Conservation (phyloP, 169 alveolate genomes). For the Hepatocystis sp. region DNA sequence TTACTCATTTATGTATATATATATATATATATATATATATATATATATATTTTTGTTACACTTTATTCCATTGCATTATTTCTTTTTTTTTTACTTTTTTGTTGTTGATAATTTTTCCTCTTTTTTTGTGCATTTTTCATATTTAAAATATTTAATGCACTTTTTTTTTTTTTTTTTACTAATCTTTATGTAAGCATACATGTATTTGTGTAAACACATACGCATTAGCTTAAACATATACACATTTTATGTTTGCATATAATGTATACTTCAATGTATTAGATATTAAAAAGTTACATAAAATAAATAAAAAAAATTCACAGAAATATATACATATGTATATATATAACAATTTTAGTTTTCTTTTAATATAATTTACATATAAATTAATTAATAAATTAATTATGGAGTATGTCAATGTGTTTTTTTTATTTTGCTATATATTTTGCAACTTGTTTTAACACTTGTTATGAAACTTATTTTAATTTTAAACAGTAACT, state of each 20-base stretch:
- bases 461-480: no score
- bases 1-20: slow-evolving; percentile 2
- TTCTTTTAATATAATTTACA: slow-evolving; percentile 23
- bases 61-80: not conserved
- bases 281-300: no score
- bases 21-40: not conserved
- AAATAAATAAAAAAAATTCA: slow-evolving; percentile 11
- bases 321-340: slow-evolving; percentile 1
- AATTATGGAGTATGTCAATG: slow-evolving; percentile 1
- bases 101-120: not conserved
- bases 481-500: no score
- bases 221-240: no score
- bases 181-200: no score
- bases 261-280: no score
- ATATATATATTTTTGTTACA: not conserved
- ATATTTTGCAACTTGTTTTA: no score
- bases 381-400: slow-evolving; percentile 17
- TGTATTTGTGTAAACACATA: no score
- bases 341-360: slow-evolving; percentile 38
- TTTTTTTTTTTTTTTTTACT: no score
- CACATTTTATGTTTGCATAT: no score
- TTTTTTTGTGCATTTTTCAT: not conserved
- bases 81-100: not conserved
- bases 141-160: no score
- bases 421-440: slow-evolving; percentile 2